phyloP scores from a whole-genome alignment of 139 green algal genomes.

The Bryopsis sp. region DNA sequence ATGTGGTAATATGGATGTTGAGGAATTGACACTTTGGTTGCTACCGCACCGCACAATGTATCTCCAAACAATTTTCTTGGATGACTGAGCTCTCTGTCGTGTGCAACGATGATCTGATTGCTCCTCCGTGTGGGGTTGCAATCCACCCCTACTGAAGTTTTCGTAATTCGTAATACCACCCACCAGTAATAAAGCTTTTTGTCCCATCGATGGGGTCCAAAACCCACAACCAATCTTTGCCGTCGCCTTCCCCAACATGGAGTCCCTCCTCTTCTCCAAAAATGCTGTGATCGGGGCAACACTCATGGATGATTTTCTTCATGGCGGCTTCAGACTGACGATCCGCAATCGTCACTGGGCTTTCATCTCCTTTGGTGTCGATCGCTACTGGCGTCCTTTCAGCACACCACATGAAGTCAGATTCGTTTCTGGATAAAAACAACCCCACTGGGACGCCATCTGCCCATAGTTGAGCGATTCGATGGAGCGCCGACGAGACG shows the following conservation, averaged over 20 bases:
- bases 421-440: too few relatives aligned
- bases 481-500: too few relatives aligned
- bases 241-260: conserved; percentile 26
- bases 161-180: not conserved
- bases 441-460: too few relatives aligned
- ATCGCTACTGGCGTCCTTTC: conserved; percentile 55
- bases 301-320: conserved; percentile 46
- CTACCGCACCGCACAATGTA: not conserved
- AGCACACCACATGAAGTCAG: too few relatives aligned
- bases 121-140: not conserved
- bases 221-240: conserved; percentile 78
- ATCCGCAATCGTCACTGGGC: conserved; percentile 75
- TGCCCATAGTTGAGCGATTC: too few relatives aligned
- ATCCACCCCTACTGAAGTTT: not conserved
- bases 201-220: conserved; percentile 98
- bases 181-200: conserved; percentile 97
- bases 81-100: not conserved
- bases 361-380: conserved; percentile 70
- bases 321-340: conserved; percentile 70
- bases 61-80: not conserved
- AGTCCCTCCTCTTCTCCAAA: conserved; percentile 87
- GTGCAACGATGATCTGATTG: not conserved
- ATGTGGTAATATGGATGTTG: too few relatives aligned
- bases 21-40: not conserved
- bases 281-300: conserved; percentile 64